Conservation (phyloP, 257 asterid species). For the Ilex aquifolium region DNA sequence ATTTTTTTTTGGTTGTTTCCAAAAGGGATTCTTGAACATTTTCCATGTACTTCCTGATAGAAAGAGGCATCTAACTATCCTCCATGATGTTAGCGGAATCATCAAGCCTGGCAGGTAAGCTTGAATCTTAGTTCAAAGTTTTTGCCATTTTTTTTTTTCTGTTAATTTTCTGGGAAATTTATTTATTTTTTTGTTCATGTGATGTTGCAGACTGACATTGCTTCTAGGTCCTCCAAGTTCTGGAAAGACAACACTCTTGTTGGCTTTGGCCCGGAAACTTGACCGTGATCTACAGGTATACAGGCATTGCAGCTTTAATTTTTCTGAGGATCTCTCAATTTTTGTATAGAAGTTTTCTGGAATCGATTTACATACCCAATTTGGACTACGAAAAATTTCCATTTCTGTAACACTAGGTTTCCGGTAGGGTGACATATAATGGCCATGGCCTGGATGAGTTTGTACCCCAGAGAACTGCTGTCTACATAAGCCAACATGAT, state of each 20-base stretch:
- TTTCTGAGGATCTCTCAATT: neutral
- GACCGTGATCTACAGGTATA: slow-evolving; percentile 45
- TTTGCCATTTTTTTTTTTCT: neutral
- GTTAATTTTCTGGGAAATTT: too few species aligned
- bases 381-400: too few species aligned
- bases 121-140: neutral
- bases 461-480: slow-evolving; percentile 55
- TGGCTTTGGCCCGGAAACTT: slow-evolving; percentile 68
- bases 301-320: neutral
- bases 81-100: slow-evolving; percentile 56
- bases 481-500: slow-evolving; percentile 62
- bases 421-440: slow-evolving; percentile 48
- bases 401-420: slow-evolving; percentile 14
- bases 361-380: neutral
- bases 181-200: too few species aligned
- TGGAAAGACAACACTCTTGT: slow-evolving; percentile 43
- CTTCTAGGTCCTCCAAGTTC: slow-evolving; percentile 70
- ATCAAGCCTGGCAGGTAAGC: slow-evolving; percentile 47
- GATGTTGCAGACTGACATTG: slow-evolving; percentile 33
- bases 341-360: neutral
- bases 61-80: slow-evolving; percentile 48
- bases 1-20: neutral
- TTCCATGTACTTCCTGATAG: slow-evolving; percentile 40
- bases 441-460: slow-evolving; percentile 57
- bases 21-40: slow-evolving; percentile 31